phyloP scores from a whole-genome alignment of 2,329 filamentous ascomycete species.

The Epichloe glyceriae region DNA sequence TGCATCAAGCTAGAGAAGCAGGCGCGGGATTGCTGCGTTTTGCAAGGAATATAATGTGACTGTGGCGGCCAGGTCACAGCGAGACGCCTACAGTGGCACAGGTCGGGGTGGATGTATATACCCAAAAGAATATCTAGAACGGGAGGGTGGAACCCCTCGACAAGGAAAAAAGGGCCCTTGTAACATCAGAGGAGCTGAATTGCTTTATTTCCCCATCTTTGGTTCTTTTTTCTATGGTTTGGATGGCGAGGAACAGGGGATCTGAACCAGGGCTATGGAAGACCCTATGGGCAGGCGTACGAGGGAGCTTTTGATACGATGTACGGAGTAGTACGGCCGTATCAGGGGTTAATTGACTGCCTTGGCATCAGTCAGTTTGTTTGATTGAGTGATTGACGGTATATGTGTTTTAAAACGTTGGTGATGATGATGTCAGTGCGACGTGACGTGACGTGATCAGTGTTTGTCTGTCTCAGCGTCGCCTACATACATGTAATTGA shows the following conservation, averaged over 20 bases:
- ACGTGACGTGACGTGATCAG: too few species aligned
- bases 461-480: too few species aligned
- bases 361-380: not conserved
- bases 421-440: too few species aligned
- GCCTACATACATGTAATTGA: too few species aligned
- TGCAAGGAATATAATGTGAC: not conserved
- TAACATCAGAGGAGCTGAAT: not conserved
- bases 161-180: not conserved
- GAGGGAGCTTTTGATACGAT: not conserved
- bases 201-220: not conserved
- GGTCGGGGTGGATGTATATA: constrained; percentile 3
- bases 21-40: not conserved
- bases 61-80: not conserved
- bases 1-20: not conserved
- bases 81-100: not conserved
- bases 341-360: not conserved
- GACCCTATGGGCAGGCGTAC: too few species aligned
- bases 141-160: not conserved
- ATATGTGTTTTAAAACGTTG: too few species aligned
- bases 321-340: not conserved
- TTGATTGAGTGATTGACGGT: not conserved
- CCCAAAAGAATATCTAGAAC: constrained; percentile 2
- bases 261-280: not conserved
- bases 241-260: not conserved
- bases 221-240: not conserved